Conservation (phyloP, 805 yeast species). For the Pichia paraexigua region DNA sequence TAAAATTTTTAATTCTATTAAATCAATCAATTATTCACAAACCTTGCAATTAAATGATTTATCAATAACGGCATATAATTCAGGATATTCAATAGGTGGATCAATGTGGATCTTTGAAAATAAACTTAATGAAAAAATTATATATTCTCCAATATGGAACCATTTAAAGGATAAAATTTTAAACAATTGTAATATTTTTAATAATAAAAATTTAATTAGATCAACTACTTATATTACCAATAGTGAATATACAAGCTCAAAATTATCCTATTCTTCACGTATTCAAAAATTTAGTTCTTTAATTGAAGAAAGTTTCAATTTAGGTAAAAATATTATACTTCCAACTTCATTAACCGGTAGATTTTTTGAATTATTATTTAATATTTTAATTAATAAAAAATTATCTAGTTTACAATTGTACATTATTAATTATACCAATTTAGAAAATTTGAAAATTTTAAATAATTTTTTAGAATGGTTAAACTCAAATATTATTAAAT, state of each 20-base stretch:
- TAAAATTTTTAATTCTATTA: conserved; percentile 64
- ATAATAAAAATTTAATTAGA: conserved; percentile 51
- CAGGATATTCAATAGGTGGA: conserved; percentile 94
- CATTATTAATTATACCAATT: conserved; percentile 70
- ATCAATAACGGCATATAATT: conserved; percentile 70
- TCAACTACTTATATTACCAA: conserved; percentile 82
- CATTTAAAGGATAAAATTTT: conserved; percentile 84
- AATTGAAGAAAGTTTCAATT: conserved; percentile 56
- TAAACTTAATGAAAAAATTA: conserved; percentile 67
- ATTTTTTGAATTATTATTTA: conserved; percentile 71
- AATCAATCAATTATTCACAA: conserved; percentile 71
- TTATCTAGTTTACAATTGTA: conserved; percentile 21
- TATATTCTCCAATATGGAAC: conserved; percentile 92
- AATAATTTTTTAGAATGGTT: conserved; percentile 93
- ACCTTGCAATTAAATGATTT: conserved; percentile 49
- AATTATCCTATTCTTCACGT: conserved; percentile 52
- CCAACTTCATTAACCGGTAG: conserved; percentile 81
- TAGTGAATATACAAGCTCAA: conserved; percentile 52
- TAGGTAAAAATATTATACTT: conserved; percentile 73
- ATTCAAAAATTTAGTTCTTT: conserved; percentile 55
- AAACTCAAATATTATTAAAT: conserved; percentile 76
- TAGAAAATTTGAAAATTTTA: conserved; percentile 72
- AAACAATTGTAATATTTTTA: conserved; percentile 52
- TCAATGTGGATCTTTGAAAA: conserved; percentile 69
- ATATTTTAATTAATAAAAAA: conserved; percentile 33